Conservation (phyloP, 2,329 filamentous ascomycete genomes). For the Canariomyces notabilis region DNA sequence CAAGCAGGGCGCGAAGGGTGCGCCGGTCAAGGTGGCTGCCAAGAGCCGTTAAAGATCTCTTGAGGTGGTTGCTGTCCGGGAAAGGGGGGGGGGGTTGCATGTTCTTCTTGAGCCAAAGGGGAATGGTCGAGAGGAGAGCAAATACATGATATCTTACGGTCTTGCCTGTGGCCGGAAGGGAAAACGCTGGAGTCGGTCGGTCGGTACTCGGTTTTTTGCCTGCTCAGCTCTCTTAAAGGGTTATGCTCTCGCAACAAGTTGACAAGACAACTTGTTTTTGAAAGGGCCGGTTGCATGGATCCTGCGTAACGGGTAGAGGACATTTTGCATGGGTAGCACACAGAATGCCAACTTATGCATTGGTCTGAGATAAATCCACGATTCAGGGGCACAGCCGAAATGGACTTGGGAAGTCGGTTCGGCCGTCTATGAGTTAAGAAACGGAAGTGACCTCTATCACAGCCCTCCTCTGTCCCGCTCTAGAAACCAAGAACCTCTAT, state of each 20-base stretch:
- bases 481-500: constrained; percentile 10
- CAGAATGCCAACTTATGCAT: constrained; percentile 29
- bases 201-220: constrained; percentile 27
- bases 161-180: constrained; percentile 23
- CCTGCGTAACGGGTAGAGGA: constrained; percentile 25
- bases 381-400: constrained; percentile 1
- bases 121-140: constrained; percentile 15
- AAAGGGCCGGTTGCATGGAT: constrained; percentile 29
- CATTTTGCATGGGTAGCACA: constrained; percentile 31
- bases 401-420: background rate
- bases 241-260: constrained; percentile 24
- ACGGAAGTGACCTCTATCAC: background rate
- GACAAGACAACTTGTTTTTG: constrained; percentile 23
- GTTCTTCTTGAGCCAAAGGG: constrained; percentile 18
- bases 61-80: constrained; percentile 17
- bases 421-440: constrained; percentile 1
- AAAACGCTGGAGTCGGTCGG: constrained; percentile 28
- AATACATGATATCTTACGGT: constrained; percentile 23
- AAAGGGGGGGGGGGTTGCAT: constrained; percentile 14
- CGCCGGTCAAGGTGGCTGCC: constrained; percentile 76
- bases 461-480: background rate
- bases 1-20: constrained; percentile 97
- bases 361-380: constrained; percentile 20
- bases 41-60: constrained; percentile 67
- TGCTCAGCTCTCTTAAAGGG: constrained; percentile 26